Percentiles rank a stretch among this genome's conserved stretches.
Conservation (phyloP, 495 filamentous ascomycete genomes). For the Apiosordaria backusii region DNA sequence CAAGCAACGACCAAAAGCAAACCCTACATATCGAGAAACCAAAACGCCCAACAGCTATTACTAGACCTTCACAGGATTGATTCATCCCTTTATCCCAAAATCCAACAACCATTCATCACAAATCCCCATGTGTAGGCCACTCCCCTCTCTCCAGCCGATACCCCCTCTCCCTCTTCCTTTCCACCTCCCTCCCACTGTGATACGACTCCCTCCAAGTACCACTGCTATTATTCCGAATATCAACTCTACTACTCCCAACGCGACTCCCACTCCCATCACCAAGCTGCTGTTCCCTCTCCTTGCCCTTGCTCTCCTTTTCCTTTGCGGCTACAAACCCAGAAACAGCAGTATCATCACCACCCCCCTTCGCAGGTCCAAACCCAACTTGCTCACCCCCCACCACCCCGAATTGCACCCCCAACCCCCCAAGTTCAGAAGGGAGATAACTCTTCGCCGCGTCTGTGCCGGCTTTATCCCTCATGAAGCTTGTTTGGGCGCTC, state of each 20-base stretch:
- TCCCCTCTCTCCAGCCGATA: not conserved
- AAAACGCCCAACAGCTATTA: too few relatives aligned
- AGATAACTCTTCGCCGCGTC: conserved; percentile 30
- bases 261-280: not conserved
- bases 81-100: too few relatives aligned
- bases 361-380: not conserved
- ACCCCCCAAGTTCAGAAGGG: conserved; percentile 21
- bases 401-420: conserved; percentile 24
- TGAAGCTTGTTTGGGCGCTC: conserved; percentile 26
- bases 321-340: not conserved
- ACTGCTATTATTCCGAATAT: not conserved
- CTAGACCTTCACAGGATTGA: too few relatives aligned
- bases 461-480: conserved; percentile 20
- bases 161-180: too few relatives aligned
- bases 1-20: too few relatives aligned
- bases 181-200: not conserved
- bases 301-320: not conserved
- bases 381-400: conserved; percentile 24
- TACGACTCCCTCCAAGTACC: not conserved
- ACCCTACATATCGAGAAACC: too few relatives aligned
- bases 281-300: not conserved
- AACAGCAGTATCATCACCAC: not conserved
- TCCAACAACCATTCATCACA: not conserved
- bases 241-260: not conserved
- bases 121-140: not conserved